Evolutionary conservation across 75 land plant species (phyloP), one percentile per base, ranked within the genome.

Genomic region (Cryptomeria japonica): DNA sequence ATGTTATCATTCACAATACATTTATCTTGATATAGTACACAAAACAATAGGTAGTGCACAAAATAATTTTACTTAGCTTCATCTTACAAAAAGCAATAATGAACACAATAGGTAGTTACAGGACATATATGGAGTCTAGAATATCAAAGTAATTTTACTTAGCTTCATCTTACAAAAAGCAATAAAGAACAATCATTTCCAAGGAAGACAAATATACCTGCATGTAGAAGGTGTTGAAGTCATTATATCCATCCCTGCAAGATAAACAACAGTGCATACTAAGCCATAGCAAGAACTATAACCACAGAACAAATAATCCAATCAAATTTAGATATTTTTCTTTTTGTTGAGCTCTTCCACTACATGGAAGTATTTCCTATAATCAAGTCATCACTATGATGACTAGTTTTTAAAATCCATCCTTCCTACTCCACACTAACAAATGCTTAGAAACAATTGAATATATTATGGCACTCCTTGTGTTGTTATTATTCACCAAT

Each of bases 141-240:
- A 51, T 51, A 51, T 51, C 55, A 51, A 51, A 51, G 3, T 51
- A 51, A 49, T 12, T 51, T 51, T 51, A 51, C 16, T 7, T 22
- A 6, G 42, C 41, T 22, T 79, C 16, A 39, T 39, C 19, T 84
- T 42, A 80, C 56, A 37, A 34, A 53, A 18, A 47, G 68, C 22
- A 84, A 34, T 49, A 32, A 11, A 80, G 46, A 36, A 22, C 4
- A 68, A 39, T 46, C 36, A 87, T 47, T 28, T 87, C 46, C 22
- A 68, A n/a, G 36, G 39, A 84, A 87, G 19, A 28, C 19, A 42
- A 68, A 77, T 88, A 86, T 92, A 95, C 98, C 95, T 96, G 98
- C 94, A 96, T 93, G 92, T 97, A 97, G 86, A 96, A 97, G 73
- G 98, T 95, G 73, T 97, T 97, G 94, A 97, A 97, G 86, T 97